A percentile compares a stretch with the other conserved stretches of the same genome.
phyloP scores from a whole-genome alignment of 768 basidiomycete species.

The Lactifluus volemus region DNA sequence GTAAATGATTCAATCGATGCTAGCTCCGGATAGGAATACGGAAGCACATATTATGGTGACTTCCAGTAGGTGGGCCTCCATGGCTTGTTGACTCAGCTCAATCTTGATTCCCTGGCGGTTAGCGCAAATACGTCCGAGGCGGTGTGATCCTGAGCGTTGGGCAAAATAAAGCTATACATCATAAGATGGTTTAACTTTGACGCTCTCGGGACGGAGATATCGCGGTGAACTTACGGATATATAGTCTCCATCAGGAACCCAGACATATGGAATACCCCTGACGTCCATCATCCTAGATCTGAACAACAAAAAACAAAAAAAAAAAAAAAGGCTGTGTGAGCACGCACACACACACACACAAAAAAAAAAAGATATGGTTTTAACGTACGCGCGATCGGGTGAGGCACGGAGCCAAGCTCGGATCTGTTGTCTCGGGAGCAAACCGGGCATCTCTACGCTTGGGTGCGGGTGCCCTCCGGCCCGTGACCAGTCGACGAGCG shows the following conservation, averaged over 20 bases:
- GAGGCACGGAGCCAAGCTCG: constrained; percentile 15
- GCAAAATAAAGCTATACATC: constrained; percentile 9
- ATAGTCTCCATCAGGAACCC: constrained; percentile 16
- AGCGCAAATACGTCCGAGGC: constrained; percentile 11
- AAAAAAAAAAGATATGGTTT: too few species aligned
- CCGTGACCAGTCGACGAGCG: constrained; percentile 14
- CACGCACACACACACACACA: too few species aligned
- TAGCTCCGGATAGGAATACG: constrained; percentile 18
- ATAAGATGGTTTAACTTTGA: not conserved
- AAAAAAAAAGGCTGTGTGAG: not conserved
- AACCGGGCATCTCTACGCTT: constrained; percentile 18
- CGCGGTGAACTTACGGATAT: constrained; percentile 13
- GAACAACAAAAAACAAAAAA: too few species aligned
- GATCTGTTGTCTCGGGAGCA: constrained; percentile 10
- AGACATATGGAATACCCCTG: constrained; percentile 13
- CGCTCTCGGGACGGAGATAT: not conserved
- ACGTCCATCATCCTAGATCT: constrained; percentile 18
- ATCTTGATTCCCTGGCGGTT: constrained; percentile 12
- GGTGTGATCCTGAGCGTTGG: not conserved
- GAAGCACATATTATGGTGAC: constrained; percentile 19
- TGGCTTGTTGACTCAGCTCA: constrained; percentile 16
- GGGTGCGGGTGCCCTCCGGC: not conserved
- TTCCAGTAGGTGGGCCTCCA: constrained; percentile 16
- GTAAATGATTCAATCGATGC: constrained; percentile 10
- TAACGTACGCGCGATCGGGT: constrained; percentile 14